A percentile compares a stretch with the other conserved stretches of the same genome.
Evolutionary conservation across 306 rosid genomes (phyloP).

Genomic region (Oxytropis ochrocephala): DNA sequence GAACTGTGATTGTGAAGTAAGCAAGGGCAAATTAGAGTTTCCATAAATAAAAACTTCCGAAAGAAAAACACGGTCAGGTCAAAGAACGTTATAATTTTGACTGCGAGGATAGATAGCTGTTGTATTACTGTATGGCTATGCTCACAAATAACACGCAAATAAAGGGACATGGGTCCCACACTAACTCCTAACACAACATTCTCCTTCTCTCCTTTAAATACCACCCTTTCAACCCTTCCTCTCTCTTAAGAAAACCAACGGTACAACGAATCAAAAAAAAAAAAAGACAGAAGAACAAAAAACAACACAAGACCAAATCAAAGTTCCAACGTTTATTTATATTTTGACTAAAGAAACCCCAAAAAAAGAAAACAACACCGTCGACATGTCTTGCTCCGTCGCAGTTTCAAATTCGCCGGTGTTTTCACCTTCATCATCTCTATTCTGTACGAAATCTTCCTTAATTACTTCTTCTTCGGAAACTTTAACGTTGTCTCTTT

Average conservation of each 20-base stretch:
- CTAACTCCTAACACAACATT: background rate
- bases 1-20: background rate
- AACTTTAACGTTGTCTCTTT: slow-evolving; percentile 27
- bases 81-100: slow-evolving; percentile 13
- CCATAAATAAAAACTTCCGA: background rate
- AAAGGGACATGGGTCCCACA: slow-evolving; percentile 2
- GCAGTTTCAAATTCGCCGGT: slow-evolving; percentile 74
- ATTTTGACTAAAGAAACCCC: background rate
- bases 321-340: slow-evolving; percentile 10
- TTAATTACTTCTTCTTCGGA: slow-evolving; percentile 50
- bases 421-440: slow-evolving; percentile 62
- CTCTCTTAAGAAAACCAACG: background rate
- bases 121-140: background rate
- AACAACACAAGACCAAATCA: background rate
- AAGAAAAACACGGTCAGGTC: slow-evolving; percentile 25
- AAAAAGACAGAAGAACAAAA: background rate
- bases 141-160: slow-evolving; percentile 25
- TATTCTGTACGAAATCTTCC: slow-evolving; percentile 49
- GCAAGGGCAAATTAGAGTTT: background rate
- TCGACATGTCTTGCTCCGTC: slow-evolving; percentile 69
- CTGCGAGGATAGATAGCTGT: background rate
- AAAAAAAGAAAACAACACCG: background rate
- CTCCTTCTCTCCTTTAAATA: background rate
- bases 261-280: background rate
- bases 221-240: background rate